Conservation (phyloP, 1,139 yeast species). For the Geotrichum phurueaensis region DNA sequence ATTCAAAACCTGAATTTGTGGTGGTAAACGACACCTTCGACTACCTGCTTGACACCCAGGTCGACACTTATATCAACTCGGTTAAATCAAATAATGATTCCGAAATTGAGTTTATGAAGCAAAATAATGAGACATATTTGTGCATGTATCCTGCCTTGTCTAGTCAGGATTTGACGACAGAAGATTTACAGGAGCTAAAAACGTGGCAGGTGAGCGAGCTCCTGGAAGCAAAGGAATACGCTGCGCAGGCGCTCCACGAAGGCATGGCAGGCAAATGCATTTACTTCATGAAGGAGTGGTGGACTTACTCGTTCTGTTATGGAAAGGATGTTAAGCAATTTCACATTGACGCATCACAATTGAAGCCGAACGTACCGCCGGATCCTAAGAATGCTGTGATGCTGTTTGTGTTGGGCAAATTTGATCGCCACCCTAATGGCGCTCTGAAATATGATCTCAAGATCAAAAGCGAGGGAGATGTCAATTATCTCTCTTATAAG, state of each 20-base stretch:
- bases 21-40: conserved; percentile 6
- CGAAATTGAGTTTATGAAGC: conserved; percentile 10
- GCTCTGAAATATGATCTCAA: not conserved
- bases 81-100: not conserved
- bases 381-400: conserved; percentile 39
- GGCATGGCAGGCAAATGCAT: conserved; percentile 34
- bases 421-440: conserved; percentile 28
- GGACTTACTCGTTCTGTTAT: conserved; percentile 59
- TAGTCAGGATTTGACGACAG: conserved; percentile 2
- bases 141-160: conserved; percentile 9
- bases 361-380: conserved; percentile 13
- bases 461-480: conserved; percentile 7
- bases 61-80: conserved; percentile 7
- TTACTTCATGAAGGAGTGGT: conserved; percentile 46
- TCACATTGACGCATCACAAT: conserved; percentile 35
- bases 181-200: conserved; percentile 7
- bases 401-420: conserved; percentile 45
- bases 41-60: conserved; percentile 6
- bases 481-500: conserved; percentile 37
- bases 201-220: conserved; percentile 13
- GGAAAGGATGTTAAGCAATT: conserved; percentile 55
- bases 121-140: conserved; percentile 4
- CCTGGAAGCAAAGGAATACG: conserved; percentile 20
- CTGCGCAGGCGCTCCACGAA: conserved; percentile 28
- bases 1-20: conserved; percentile 10